phyloP scores from a whole-genome alignment of 2,329 filamentous ascomycete species.

The Thielaviopsis populi region DNA sequence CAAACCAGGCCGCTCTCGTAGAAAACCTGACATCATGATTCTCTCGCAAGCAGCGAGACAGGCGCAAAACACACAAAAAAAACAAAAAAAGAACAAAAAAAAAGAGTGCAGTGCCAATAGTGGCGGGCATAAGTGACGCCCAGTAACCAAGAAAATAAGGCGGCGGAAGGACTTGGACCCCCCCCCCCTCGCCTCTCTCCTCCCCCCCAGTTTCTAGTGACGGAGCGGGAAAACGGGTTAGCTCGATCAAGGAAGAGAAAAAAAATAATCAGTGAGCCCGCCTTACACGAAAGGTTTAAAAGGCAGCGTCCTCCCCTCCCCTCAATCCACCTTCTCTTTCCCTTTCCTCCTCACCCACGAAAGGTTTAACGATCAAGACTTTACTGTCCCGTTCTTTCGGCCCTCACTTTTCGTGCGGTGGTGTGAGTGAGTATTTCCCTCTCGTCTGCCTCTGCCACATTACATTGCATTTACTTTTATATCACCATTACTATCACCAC shows the following conservation, averaged over 20 bases:
- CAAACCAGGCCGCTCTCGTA: no score
- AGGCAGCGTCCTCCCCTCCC: slow-evolving; percentile 7
- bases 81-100: not conserved
- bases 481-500: no score
- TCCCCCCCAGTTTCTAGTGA: slow-evolving; percentile 1
- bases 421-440: slow-evolving; percentile 17
- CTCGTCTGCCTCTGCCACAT: no score
- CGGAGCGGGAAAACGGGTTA: slow-evolving; percentile 3
- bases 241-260: not conserved
- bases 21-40: no score
- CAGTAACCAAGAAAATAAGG: not conserved
- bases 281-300: slow-evolving; percentile 10
- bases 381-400: slow-evolving; percentile 22
- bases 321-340: slow-evolving; percentile 22
- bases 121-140: not conserved
- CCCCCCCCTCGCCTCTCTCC: no score
- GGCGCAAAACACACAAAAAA: not conserved
- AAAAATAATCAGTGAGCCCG: slow-evolving; percentile 3
- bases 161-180: not conserved
- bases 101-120: no score
- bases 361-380: slow-evolving; percentile 23
- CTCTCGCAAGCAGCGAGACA: no score
- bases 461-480: no score
- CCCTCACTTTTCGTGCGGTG: slow-evolving; percentile 36
- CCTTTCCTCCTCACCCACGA: slow-evolving; percentile 34